These are phyloP conservation scores for Lecanosticta acicola DNA, from an alignment of 2,329 filamentous ascomycete genomes.

Conservation along the genomic window DNA sequence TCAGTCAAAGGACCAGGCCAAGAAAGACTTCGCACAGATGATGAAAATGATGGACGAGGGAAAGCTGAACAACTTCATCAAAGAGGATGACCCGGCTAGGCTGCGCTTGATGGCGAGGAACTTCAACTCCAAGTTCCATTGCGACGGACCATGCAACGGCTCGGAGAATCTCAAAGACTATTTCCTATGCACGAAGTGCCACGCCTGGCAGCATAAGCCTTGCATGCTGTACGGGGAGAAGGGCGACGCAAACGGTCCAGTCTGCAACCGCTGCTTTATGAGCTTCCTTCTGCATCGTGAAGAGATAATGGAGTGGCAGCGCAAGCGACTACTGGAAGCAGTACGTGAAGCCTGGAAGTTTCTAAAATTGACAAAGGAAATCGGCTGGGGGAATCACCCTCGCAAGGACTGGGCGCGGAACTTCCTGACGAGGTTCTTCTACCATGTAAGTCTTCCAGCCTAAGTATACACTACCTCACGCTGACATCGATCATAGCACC, in stretches of 20 bases:
- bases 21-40: neutral
- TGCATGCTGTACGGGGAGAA: conserved; percentile 19
- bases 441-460: conserved; percentile 16
- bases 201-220: conserved; percentile 19
- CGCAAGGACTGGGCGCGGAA: conserved; percentile 6
- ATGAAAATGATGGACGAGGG: neutral
- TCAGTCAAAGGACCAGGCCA: conserved; percentile 1
- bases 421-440: conserved; percentile 11
- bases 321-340: conserved; percentile 11
- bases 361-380: conserved; percentile 8
- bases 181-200: conserved; percentile 18
- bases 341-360: conserved; percentile 13
- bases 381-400: neutral
- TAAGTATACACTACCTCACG: too few relatives aligned
- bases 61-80: neutral
- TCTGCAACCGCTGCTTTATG: conserved; percentile 21
- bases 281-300: conserved; percentile 28
- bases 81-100: neutral
- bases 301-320: conserved; percentile 47
- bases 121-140: conserved; percentile 17
- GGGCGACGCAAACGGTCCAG: conserved; percentile 13
- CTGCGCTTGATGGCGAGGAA: conserved; percentile 7
- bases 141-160: conserved; percentile 19
- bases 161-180: conserved; percentile 11
- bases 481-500: conserved; percentile 12